Evolutionary conservation across 441 rosid species (phyloP).

Genomic region (Geranium incanum): DNA sequence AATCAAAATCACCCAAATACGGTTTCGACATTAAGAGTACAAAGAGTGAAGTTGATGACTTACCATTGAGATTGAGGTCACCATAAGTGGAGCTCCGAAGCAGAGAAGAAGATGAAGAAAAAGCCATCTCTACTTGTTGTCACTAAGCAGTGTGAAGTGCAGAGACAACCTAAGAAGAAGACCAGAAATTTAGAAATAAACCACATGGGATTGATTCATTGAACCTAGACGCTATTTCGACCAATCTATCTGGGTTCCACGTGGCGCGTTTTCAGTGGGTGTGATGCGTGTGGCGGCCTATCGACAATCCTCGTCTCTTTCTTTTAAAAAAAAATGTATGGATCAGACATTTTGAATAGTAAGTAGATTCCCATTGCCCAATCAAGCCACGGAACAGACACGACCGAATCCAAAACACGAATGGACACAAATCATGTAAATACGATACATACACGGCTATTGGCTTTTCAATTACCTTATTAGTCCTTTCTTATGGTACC

Average conservation of each 20-base stretch:
- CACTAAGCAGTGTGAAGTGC: too few species aligned
- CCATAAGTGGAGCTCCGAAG: conserved; percentile 7
- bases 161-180: too few species aligned
- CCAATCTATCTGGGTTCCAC: not conserved
- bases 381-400: not conserved
- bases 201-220: conserved; percentile 2
- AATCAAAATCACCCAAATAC: not conserved
- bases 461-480: not conserved
- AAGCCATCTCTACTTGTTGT: conserved; percentile 13
- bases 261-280: not conserved
- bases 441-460: too few species aligned
- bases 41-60: too few species aligned
- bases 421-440: not conserved
- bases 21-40: too few species aligned
- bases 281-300: conserved; percentile 1
- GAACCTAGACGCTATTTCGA: conserved; percentile 12
- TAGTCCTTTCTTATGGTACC: not conserved
- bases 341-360: not conserved
- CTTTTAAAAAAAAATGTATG: not conserved
- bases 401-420: not conserved
- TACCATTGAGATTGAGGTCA: conserved; percentile 14
- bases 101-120: conserved; percentile 16
- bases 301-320: not conserved
- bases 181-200: too few species aligned
- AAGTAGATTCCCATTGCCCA: not conserved